Base-by-base conservation (phyloP, 2,329 filamentous ascomycete genomes). In the Fusarium mangiferae region DNA sequence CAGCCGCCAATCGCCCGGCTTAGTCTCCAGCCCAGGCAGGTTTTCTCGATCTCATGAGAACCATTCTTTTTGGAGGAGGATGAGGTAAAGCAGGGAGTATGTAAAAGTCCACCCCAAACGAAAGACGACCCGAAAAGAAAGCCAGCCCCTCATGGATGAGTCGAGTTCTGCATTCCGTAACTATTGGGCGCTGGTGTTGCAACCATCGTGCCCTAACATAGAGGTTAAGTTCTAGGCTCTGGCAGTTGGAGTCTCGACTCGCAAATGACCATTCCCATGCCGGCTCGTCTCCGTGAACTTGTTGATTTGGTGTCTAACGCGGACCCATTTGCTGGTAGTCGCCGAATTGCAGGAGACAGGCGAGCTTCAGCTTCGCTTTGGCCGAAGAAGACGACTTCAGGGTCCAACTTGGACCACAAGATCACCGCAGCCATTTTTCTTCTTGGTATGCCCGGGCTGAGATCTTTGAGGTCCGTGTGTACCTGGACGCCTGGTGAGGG, bases 191-290 rank as follows among this genome's bases (percentile, higher is more conserved):
- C 35, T 61, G 48, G 70, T 65, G 59, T 70, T 57, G 49, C 41
- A 74, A 28, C 49, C 57, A 35, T 63, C 52, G 36, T 63, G 57
- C 48, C 46, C 52, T 73, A 54, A 66, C 22, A 49, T 39, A 35
- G 41, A 55, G 59, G 42, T 57, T 20, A 36, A 52, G 71, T 72
- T 74, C 72, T 72, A 69, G 71, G 68, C 72, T 68, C 52, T 64
- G 52, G 56, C 39, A 51, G n/a, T n/a, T 49, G 41, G 54, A 68
- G 44, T 59, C 44, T 65, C 49, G 52, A 65, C 63, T 26, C 38
- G 46, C 24, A 41, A 59, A 48, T 59, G 57, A 39, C 44, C 62
- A 61, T 67, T 56, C 67, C 60, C 56, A 44, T 65, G 51, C 54
- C 48, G 45, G 44, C 51, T 67, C 51, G 51, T 54, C 59, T 55